A percentile compares a stretch with the other conserved stretches of the same genome.
Evolutionary conservation across 441 rosid species (phyloP).

Genomic region (Biscutella laevigata): DNA sequence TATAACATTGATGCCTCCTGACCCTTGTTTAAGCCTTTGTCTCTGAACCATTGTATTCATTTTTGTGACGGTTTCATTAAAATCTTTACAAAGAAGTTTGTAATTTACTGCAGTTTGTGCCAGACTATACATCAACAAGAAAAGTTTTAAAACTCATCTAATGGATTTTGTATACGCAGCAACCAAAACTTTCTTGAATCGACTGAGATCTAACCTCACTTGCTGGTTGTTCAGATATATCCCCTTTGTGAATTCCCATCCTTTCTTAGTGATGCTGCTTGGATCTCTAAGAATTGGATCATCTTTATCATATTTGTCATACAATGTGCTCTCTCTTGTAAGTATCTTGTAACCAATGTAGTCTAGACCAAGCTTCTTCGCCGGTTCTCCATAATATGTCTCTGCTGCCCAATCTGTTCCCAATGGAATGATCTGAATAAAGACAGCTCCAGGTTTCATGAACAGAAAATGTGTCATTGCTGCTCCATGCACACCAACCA

Average conservation of each 20-base stretch:
- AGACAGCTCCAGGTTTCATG: conserved; percentile 64
- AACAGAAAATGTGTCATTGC: conserved; percentile 94
- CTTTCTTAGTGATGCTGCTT: conserved; percentile 47
- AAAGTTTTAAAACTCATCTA: background rate
- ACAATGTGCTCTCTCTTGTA: conserved; percentile 74
- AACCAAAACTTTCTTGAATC: conserved; percentile 44
- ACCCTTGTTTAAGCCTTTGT: conserved; percentile 14
- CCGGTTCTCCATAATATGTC: conserved; percentile 83
- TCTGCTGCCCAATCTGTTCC: conserved; percentile 97
- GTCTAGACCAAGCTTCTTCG: conserved; percentile 71
- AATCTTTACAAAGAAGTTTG: conserved; percentile 17
- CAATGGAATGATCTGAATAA: conserved; percentile 74
- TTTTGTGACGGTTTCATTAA: conserved; percentile 3
- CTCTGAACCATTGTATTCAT: conserved; percentile 18
- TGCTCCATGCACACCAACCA: conserved; percentile 96
- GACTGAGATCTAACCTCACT: conserved; percentile 45
- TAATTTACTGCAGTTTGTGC: conserved; percentile 7
- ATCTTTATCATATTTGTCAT: conserved; percentile 38
- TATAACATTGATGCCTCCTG: conserved; percentile 17
- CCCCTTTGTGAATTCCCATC: conserved; percentile 82
- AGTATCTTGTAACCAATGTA: conserved; percentile 57
- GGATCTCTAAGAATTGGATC: conserved; percentile 44
- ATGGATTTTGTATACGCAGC: conserved; percentile 24
- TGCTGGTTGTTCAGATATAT: conserved; percentile 69
- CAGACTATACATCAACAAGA: conserved; percentile 11